phyloP scores from a whole-genome alignment of 768 basidiomycete genomes.

The Crepidotus variabilis region DNA sequence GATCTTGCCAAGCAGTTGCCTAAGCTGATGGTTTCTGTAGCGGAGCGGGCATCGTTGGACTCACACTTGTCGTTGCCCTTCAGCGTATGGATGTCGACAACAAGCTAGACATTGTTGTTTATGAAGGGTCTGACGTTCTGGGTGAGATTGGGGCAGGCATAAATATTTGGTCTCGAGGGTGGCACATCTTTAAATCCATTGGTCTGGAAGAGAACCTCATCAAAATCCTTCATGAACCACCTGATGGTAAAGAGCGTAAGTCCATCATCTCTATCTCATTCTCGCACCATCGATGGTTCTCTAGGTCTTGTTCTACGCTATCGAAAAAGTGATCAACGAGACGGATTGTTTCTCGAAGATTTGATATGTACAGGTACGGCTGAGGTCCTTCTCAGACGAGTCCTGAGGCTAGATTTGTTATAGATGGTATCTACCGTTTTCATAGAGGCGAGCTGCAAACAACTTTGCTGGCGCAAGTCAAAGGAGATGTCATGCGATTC shows the following conservation, averaged over 20 bases:
- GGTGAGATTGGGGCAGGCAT: constrained; percentile 44
- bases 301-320: constrained; percentile 3
- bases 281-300: not conserved
- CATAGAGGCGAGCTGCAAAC: constrained; percentile 36
- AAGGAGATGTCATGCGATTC: constrained; percentile 25
- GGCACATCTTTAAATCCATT: constrained; percentile 34
- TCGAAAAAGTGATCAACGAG: constrained; percentile 7
- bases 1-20: too few relatives aligned
- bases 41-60: constrained; percentile 10
- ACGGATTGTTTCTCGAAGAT: constrained; percentile 5
- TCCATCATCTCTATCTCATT: not conserved
- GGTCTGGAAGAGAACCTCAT: constrained; percentile 26
- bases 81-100: constrained; percentile 13
- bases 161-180: constrained; percentile 33
- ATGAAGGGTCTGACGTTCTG: constrained; percentile 36
- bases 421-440: constrained; percentile 25
- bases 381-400: not conserved
- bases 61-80: constrained; percentile 17
- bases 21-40: not conserved
- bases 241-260: constrained; percentile 14
- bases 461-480: constrained; percentile 25
- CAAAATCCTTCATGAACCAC: constrained; percentile 12
- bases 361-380: constrained; percentile 1
- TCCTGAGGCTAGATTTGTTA: not conserved
- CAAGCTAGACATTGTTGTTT: constrained; percentile 33